A percentile compares a stretch with the other conserved stretches of the same genome.
Evolutionary conservation across 2,329 filamentous ascomycete species (phyloP).

Genomic region (Diaporthe australafricana): DNA sequence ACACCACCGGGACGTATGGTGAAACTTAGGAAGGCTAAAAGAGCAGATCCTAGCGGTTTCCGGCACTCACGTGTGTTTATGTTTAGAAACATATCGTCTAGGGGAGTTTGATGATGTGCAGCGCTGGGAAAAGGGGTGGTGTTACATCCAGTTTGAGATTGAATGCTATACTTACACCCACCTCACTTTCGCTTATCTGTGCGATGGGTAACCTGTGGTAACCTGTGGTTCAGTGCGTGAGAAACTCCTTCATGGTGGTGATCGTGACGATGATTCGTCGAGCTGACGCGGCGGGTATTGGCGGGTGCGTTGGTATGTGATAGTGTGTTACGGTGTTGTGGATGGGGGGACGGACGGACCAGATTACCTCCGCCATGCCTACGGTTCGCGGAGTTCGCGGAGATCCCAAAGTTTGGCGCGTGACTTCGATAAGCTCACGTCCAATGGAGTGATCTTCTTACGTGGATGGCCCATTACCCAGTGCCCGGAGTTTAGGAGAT

Average conservation of each 20-base stretch:
- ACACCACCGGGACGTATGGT: conserved; percentile 35
- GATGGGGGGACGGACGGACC: neutral
- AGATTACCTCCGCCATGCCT: neutral
- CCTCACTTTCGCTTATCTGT: neutral
- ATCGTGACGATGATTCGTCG: neutral
- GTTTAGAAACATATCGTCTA: conserved; percentile 20
- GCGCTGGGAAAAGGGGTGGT: neutral
- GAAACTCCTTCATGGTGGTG: neutral
- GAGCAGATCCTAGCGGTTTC: neutral
- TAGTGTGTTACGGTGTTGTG: neutral
- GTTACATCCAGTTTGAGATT: conserved; percentile 22
- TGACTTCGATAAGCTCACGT: neutral
- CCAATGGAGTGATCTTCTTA: neutral
- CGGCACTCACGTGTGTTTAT: conserved; percentile 3
- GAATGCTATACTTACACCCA: conserved; percentile 15
- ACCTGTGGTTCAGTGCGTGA: neutral
- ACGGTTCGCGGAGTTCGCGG: neutral
- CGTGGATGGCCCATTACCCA: neutral
- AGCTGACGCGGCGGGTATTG: conserved; percentile 10
- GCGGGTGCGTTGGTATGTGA: neutral
- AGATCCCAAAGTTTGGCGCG: neutral
- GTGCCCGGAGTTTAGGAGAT: too few relatives aligned
- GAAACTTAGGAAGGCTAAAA: conserved; percentile 17
- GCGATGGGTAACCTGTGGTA: neutral
- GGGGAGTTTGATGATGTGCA: neutral